phyloP scores from a whole-genome alignment of 495 filamentous ascomycete genomes.

The Penicillium herquei region DNA sequence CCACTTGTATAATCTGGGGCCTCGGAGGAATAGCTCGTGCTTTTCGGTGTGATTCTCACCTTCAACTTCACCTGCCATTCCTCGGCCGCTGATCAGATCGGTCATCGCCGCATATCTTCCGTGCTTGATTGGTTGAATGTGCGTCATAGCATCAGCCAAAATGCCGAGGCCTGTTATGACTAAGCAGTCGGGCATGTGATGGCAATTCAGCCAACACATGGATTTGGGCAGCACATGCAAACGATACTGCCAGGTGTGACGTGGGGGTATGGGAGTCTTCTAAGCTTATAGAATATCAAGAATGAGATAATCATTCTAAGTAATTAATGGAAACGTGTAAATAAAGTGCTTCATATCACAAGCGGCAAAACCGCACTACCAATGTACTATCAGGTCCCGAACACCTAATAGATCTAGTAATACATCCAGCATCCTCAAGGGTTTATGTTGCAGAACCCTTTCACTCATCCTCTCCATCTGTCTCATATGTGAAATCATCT shows the following conservation, averaged over 20 bases:
- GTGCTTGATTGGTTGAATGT: slow-evolving; percentile 15
- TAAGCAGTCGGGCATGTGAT: slow-evolving; percentile 2
- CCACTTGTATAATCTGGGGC: slow-evolving; percentile 9
- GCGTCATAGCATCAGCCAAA: slow-evolving; percentile 28
- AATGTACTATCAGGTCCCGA: slow-evolving; percentile 25
- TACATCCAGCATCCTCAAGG: slow-evolving; percentile 37
- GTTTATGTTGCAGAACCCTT: slow-evolving; percentile 22
- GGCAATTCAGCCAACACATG: background rate
- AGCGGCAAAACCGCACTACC: slow-evolving; percentile 13
- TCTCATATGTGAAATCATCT: slow-evolving; percentile 81
- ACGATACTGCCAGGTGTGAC: too few species aligned
- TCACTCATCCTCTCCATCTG: slow-evolving; percentile 66
- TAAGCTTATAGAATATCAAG: too few species aligned
- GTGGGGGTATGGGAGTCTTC: too few species aligned
- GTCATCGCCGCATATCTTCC: slow-evolving; percentile 19
- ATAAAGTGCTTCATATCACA: slow-evolving; percentile 19
- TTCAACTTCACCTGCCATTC: slow-evolving; percentile 10
- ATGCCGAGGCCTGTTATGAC: slow-evolving; percentile 31
- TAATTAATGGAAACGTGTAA: slow-evolving; percentile 2
- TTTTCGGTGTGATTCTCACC: slow-evolving; percentile 4
- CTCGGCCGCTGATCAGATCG: slow-evolving; percentile 21
- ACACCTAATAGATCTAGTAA: slow-evolving; percentile 45
- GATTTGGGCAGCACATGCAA: background rate
- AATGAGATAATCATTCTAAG: background rate
- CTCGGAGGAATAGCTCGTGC: slow-evolving; percentile 21